Conservation (phyloP, 148 eudicot genomes). For the Nepenthes gracilis region DNA sequence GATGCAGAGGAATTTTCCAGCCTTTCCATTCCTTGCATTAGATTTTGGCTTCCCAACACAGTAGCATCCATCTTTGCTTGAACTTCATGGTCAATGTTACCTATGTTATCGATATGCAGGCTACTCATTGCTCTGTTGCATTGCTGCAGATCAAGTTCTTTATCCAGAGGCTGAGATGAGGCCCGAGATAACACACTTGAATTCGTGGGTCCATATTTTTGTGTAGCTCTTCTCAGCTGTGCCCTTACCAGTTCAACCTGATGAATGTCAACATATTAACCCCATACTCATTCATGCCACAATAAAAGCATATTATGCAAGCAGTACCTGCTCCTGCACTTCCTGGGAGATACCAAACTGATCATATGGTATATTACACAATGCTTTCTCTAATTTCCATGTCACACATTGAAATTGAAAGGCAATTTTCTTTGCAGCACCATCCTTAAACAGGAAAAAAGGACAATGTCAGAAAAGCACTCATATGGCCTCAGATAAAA, state of each 20-base stretch:
- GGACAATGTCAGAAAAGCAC: too few relatives aligned
- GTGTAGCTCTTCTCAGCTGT: slow-evolving; percentile 72
- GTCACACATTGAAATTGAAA: slow-evolving; percentile 91
- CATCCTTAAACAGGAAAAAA: slow-evolving; percentile 32
- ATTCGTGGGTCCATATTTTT: slow-evolving; percentile 55
- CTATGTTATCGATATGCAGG: slow-evolving; percentile 54
- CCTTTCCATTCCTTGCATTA: slow-evolving; percentile 15
- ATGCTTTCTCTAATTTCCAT: slow-evolving; percentile 77
- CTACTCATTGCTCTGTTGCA: slow-evolving; percentile 38
- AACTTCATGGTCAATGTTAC: slow-evolving; percentile 56
- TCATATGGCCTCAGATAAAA: too few relatives aligned
- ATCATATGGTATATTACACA: slow-evolving; percentile 56
- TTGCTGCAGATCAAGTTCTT: slow-evolving; percentile 35
- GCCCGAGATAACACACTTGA: slow-evolving; percentile 43
- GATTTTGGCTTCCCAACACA: slow-evolving; percentile 19
- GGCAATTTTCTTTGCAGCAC: slow-evolving; percentile 52
- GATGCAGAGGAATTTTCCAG: slow-evolving; percentile 19
- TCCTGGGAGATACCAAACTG: slow-evolving; percentile 80
- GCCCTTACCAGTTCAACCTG: slow-evolving; percentile 84
- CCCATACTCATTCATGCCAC: not conserved
- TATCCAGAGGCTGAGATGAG: slow-evolving; percentile 59
- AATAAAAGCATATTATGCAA: not conserved
- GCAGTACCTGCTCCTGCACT: slow-evolving; percentile 85
- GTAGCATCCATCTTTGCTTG: slow-evolving; percentile 20
- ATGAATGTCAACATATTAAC: slow-evolving; percentile 6